Evolutionary conservation across 768 basidiomycete genomes (phyloP), one percentile per base, ranked within the genome.

Genomic region (Tephrocybe sp.): DNA sequence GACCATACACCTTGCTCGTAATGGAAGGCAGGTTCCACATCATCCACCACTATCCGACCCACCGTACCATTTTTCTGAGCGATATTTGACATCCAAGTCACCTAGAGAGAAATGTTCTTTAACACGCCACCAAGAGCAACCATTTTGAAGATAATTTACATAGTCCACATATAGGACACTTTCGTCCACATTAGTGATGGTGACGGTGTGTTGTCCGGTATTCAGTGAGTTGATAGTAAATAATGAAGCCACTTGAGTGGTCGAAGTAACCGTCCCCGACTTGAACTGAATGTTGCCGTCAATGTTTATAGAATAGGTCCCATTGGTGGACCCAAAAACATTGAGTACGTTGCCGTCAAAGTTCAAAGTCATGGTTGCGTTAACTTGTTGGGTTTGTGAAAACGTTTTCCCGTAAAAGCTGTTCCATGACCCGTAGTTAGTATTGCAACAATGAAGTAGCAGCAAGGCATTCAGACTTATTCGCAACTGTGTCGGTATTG

Each of bases 361-460:
- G 11, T 40, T 53, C 21, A 53, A 53, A 11, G 46, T 35, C 32
- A 53, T 42, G 11, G 46, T 47, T n/a, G 46, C 51, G 9, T 41
- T 46, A 13, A 26, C 6, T 24, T 43, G 46, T 22, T 41, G n/a
- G 21, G 46, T 41, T 22, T 35, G 25, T 8, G 32, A 43, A 28
- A 37, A 48, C 25, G 51, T 53, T 13, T 19, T 15, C 9, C 34
- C 1, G 21, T 43, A 48, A 6, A 42, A 53, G 18, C 51, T 53
- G 16, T n/a, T n/a, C n/a, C n/a, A n/a, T n/a, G n/a, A n/a, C n/a
- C n/a, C n/a, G n/a, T n/a, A n/a, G n/a, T n/a, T n/a, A n/a, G n/a
- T n/a, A n/a, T n/a, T n/a, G n/a, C n/a, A n/a, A n/a, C n/a, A n/a
- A n/a, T n/a, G n/a, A n/a, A n/a, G n/a, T n/a, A n/a, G n/a, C n/a